phyloP scores from a whole-genome alignment of 495 filamentous ascomycete species.

The Lepidopterella palustris region DNA sequence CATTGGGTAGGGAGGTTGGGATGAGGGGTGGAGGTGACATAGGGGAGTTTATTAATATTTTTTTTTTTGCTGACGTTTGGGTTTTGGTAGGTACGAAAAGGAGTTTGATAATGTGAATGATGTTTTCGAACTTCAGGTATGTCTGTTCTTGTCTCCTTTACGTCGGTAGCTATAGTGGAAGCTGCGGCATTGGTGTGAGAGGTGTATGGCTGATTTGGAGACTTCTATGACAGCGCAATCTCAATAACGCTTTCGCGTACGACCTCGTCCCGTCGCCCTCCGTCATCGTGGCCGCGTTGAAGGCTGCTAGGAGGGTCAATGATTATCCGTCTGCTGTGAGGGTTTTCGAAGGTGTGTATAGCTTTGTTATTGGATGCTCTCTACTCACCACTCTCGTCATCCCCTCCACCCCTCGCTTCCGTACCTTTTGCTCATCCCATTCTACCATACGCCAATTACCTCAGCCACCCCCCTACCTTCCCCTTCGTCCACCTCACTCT shows the following conservation, averaged over 20 bases:
- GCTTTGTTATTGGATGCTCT: not conserved
- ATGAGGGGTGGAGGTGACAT: slow-evolving; percentile 7
- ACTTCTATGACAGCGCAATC: slow-evolving; percentile 66
- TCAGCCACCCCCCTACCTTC: too few relatives aligned
- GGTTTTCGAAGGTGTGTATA: slow-evolving; percentile 83
- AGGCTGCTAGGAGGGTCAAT: slow-evolving; percentile 90
- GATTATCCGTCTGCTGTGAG: slow-evolving; percentile 97
- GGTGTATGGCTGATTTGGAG: slow-evolving; percentile 5
- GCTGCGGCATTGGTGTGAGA: not conserved
- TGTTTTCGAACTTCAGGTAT: slow-evolving; percentile 99
- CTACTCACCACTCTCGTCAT: too few relatives aligned
- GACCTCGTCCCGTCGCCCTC: slow-evolving; percentile 94
- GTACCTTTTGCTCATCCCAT: too few relatives aligned
- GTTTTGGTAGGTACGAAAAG: slow-evolving; percentile 82
- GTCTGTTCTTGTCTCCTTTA: slow-evolving; percentile 29
- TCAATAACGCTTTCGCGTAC: slow-evolving; percentile 99
- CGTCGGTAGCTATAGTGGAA: too few relatives aligned
- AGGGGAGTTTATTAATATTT: slow-evolving; percentile 1
- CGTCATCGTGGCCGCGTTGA: slow-evolving; percentile 85
- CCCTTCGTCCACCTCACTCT: too few relatives aligned
- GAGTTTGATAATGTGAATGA: slow-evolving; percentile 97
- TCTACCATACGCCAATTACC: too few relatives aligned
- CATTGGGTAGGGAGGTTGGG: too few relatives aligned
- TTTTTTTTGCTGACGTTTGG: not conserved
- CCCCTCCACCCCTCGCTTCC: too few relatives aligned